Evolutionary conservation across 176 grass and related monocot species (phyloP).

Genomic region (Canna indica): DNA sequence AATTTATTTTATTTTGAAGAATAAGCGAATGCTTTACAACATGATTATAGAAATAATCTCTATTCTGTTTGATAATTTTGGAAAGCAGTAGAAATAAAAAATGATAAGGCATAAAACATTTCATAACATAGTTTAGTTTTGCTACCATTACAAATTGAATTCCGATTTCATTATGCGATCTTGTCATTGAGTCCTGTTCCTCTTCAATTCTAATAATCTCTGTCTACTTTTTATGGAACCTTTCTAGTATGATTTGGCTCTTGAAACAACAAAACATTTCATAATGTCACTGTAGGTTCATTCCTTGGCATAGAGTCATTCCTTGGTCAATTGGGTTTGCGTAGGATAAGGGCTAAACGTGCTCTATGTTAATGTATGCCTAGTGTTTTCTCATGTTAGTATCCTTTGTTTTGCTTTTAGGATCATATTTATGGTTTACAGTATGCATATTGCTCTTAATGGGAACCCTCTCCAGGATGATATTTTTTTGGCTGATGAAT

Average conservation of each 20-base stretch:
- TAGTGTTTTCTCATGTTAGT: background rate
- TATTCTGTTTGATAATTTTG: background rate
- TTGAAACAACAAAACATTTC: slow-evolving; percentile 1
- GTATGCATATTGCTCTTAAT: background rate
- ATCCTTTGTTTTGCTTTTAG: background rate
- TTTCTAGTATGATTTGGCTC: background rate
- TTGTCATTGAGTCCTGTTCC: background rate
- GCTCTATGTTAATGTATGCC: background rate
- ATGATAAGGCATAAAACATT: background rate
- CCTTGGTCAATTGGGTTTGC: background rate
- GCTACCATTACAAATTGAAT: background rate
- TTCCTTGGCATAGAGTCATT: background rate
- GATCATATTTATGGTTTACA: background rate
- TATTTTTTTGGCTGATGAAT: background rate
- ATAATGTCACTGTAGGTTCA: background rate
- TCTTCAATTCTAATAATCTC: background rate
- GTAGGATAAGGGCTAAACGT: background rate
- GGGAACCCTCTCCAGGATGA: background rate
- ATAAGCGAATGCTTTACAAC: background rate
- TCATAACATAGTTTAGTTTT: background rate
- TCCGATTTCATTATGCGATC: background rate
- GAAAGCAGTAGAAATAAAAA: background rate
- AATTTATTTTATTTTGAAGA: background rate
- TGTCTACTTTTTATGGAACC: background rate
- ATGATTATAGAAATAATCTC: background rate